phyloP scores from a whole-genome alignment of 1,284 basidiomycete species.

The Waitea zeae region DNA sequence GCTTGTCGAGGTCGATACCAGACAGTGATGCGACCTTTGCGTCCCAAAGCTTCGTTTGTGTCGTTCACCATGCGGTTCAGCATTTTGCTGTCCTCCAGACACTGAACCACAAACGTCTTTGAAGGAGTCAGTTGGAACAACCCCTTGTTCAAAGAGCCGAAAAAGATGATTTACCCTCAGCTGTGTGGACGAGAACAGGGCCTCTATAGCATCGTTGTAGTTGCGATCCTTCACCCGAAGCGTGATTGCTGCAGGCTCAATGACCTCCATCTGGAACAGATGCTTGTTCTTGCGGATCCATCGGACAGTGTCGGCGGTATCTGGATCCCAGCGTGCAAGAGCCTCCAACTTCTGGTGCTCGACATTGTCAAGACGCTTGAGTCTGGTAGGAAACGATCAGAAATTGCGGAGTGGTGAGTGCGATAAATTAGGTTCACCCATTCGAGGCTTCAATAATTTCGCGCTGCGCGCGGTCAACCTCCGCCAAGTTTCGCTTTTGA shows the following conservation, averaged over 20 bases:
- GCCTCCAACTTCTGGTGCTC: constrained; percentile 38
- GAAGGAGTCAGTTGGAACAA: not conserved
- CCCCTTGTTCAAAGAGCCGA: not conserved
- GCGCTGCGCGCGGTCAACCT: constrained; percentile 16
- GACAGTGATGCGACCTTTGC: constrained; percentile 35
- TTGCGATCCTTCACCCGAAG: constrained; percentile 50
- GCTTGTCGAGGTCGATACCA: constrained; percentile 38
- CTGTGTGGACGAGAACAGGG: constrained; percentile 40
- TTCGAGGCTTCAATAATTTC: constrained; percentile 15
- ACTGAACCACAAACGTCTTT: constrained; percentile 85
- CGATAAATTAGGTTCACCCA: constrained; percentile 7
- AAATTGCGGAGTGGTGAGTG: not conserved
- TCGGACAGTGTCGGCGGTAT: constrained; percentile 47
- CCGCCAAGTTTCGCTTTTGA: constrained; percentile 18
- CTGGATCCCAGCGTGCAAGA: constrained; percentile 32
- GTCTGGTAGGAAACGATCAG: constrained; percentile 17
- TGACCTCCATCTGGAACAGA: constrained; percentile 66
- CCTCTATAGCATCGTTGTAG: constrained; percentile 63
- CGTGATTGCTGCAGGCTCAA: constrained; percentile 69
- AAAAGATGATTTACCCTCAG: constrained; percentile 33
- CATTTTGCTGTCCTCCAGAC: constrained; percentile 64
- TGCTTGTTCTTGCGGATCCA: constrained; percentile 64
- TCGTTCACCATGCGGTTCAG: constrained; percentile 57
- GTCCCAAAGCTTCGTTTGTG: constrained; percentile 30
- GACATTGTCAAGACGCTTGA: constrained; percentile 41